Conservation (phyloP, 768 basidiomycete species). For the Russula abietina region DNA sequence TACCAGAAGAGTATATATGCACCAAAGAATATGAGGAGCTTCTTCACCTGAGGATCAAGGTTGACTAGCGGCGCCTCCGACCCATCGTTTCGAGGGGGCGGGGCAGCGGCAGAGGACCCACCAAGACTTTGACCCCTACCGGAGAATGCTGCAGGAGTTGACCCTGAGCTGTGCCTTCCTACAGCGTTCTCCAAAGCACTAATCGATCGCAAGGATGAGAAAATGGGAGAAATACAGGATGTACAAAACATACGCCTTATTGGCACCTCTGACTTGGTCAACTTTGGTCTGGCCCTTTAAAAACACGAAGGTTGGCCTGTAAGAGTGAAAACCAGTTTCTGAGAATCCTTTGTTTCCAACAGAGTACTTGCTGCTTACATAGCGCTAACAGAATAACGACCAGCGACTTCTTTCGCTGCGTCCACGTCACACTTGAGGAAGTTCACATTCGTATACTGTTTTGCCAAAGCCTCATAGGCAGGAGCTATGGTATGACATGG, state of each 20-base stretch:
- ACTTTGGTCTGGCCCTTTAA: constrained; percentile 60
- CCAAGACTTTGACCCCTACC: constrained; percentile 74
- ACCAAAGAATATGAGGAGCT: constrained; percentile 55
- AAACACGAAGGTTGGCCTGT: constrained; percentile 82
- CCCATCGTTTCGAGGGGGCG: constrained; percentile 33
- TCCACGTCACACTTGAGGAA: constrained; percentile 85
- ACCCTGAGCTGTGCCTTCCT: constrained; percentile 42
- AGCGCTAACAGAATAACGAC: constrained; percentile 55
- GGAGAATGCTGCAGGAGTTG: constrained; percentile 45
- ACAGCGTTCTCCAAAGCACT: constrained; percentile 61
- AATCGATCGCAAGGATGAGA: constrained; percentile 10
- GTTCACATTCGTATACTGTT: constrained; percentile 62
- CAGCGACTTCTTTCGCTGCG: constrained; percentile 60
- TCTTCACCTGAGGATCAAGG: constrained; percentile 61
- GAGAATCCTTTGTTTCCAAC: neutral
- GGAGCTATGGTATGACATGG: constrained; percentile 84
- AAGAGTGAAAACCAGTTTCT: neutral
- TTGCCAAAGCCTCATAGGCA: constrained; percentile 60
- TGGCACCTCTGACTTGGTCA: constrained; percentile 67
- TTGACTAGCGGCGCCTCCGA: constrained; percentile 38
- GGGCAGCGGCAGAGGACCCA: constrained; percentile 36
- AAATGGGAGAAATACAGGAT: neutral
- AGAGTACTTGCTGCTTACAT: constrained; percentile 50
- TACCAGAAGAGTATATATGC: constrained; percentile 57
- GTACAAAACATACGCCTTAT: constrained; percentile 45